phyloP scores from a whole-genome alignment of 2,329 filamentous ascomycete genomes.

The Sclerotiophoma versabilis region DNA sequence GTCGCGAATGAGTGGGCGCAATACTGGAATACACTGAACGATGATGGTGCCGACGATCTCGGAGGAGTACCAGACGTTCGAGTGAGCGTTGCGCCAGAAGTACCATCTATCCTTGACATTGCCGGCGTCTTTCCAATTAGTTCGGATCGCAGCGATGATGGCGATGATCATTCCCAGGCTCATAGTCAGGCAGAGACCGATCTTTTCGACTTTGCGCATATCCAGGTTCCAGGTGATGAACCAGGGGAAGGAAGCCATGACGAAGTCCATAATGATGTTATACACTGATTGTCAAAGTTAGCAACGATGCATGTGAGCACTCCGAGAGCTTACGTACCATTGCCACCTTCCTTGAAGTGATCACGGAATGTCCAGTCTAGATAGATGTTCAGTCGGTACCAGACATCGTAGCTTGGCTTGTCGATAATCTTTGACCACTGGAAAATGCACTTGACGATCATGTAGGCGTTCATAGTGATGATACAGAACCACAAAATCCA shows the following conservation, averaged over 20 bases:
- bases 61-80: slow-evolving; percentile 59
- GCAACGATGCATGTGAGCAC: neutral
- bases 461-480: slow-evolving; percentile 57
- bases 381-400: slow-evolving; percentile 58
- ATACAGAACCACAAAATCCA: slow-evolving; percentile 60
- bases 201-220: slow-evolving; percentile 58
- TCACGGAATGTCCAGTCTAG: slow-evolving; percentile 50
- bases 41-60: slow-evolving; percentile 63
- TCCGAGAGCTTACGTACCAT: slow-evolving; percentile 48
- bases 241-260: slow-evolving; percentile 61
- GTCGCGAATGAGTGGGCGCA: slow-evolving; percentile 58
- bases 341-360: slow-evolving; percentile 60
- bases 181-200: slow-evolving; percentile 60
- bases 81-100: slow-evolving; percentile 58
- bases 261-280: slow-evolving; percentile 63
- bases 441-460: slow-evolving; percentile 57
- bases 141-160: slow-evolving; percentile 57
- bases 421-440: slow-evolving; percentile 60
- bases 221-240: slow-evolving; percentile 58
- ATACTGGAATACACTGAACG: slow-evolving; percentile 61
- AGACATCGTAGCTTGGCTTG: slow-evolving; percentile 54
- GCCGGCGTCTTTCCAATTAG: slow-evolving; percentile 58
- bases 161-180: slow-evolving; percentile 61
- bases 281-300: slow-evolving; percentile 52
- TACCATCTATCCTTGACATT: slow-evolving; percentile 57